Evolutionary conservation across 2,329 filamentous ascomycete genomes (phyloP), one percentile per base, ranked within the genome.

Genomic region (Botrytis byssoidea): DNA sequence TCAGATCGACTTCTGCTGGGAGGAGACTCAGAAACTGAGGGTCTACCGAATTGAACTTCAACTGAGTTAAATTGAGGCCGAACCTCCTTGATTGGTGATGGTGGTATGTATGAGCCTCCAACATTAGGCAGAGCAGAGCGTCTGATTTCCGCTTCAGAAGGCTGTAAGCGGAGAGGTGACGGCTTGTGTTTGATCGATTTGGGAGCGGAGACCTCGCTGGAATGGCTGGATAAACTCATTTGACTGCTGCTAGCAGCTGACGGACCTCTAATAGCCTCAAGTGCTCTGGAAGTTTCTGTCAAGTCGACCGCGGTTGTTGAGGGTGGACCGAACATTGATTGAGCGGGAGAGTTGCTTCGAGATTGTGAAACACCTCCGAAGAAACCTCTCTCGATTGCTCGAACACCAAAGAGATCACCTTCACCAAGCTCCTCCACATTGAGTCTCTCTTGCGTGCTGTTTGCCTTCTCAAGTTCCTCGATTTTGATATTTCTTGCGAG

Each of bases 291-390:
- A 37, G 60, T 16, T 25, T 66, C 69, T 40, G 59, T 29, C 12
- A 63, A 42, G 46, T 48, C 44, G 37, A 37, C 25, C 3, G 44
- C 60, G 57, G 25, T 46, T 40, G 70, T 65, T 35, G 70, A 71
- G 3, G 70, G 70, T 25, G 70, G n/a, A 4, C 60, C 61, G 20
- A 60, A 72, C 63, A 68, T 68, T 25, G 70, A 72, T 29, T 68
- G 61, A 20, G 61, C 71, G 18, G 74, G 74, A 25, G 75, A 75
- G 32, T 63, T 70, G 35, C 63, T 60, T 51, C 74, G 67, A 35
- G 75, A 76, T 59, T 77, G 75, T 40, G 75, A 60, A 18, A 77
- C 75, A 25, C 75, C 75, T 12, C 75, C 75, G 37, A 68, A 77
- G 44, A 69, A 76, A 10, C 75, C 75, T 37, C 65, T 59, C 29